Conservation (phyloP, 139 green algal species). For the Chlamydomonas incerta region DNA sequence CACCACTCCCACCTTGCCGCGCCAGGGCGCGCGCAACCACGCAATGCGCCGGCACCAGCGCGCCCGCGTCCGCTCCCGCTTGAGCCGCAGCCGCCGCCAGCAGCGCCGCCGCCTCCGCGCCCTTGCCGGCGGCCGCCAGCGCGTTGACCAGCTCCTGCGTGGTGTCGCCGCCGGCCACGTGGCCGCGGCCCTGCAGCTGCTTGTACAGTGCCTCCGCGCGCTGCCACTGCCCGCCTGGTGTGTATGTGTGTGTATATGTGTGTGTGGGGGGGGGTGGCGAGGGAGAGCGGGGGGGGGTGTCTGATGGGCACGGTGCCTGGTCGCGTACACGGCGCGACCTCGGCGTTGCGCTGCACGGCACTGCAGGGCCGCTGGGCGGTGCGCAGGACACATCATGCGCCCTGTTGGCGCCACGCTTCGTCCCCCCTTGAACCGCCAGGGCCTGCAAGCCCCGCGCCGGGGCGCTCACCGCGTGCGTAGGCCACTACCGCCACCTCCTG, state of each 20-base stretch:
- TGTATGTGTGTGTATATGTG: too few species aligned
- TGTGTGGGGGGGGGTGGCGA: too few species aligned
- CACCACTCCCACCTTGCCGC: neutral
- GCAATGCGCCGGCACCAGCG: constrained; percentile 7
- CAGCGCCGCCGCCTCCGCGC: neutral
- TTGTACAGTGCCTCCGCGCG: constrained; percentile 14
- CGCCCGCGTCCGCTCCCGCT: too few species aligned
- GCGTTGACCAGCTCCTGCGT: constrained; percentile 8
- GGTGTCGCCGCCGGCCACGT: neutral
- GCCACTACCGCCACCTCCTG: constrained; percentile 3
- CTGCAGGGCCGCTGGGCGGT: too few species aligned
- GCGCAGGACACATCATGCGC: too few species aligned
- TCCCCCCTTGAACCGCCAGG: too few species aligned
- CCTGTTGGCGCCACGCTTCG: too few species aligned
- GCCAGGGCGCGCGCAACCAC: constrained; percentile 13
- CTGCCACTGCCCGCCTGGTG: constrained; percentile 33
- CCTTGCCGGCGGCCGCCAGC: constrained; percentile 11
- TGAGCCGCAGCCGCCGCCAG: neutral
- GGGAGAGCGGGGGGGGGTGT: too few species aligned
- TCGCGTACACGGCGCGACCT: too few species aligned
- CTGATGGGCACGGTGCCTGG: too few species aligned
- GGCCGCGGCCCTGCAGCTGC: neutral
- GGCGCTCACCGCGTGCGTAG: neutral
- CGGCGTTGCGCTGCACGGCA: too few species aligned
- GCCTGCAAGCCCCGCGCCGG: too few species aligned